Base-by-base conservation (phyloP, 2,329 filamentous ascomycete genomes). In the Alternaria infectoria region DNA sequence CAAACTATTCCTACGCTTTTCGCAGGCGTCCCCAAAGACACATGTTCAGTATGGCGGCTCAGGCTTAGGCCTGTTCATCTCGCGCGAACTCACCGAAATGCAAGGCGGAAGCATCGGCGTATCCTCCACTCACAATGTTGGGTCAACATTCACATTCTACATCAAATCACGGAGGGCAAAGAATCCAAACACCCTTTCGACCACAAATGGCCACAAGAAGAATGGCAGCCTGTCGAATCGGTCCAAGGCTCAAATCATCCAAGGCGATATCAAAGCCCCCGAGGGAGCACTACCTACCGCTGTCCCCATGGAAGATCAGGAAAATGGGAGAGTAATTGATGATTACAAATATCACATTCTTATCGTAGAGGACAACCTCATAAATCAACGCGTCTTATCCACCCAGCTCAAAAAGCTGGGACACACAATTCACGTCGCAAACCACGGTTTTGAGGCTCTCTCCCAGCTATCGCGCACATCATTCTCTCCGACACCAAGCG, bases 281-380 rank as follows among this genome's bases (percentile, higher is more conserved):
- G 47, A 55, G 5, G 26, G 25, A 44, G 25, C 36, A 25, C 12
- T 45, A 23, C 26, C 5, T 11, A 36, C 4, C 28, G 15, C 21
- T 3, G 15, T 13, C 4, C 5, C 40, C 2, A 12, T 21, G 21
- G 17, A 50, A 30, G 49, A 59, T 4, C 21, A 5, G 25, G 40
- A 49, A 44, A 4, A 47, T 26, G 30, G 2, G 5, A 45, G 11
- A 32, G 50, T 23, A 21, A 9, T 5, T 36, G 11, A 57, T 9
- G 30, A 50, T 1, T 19, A 19, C 3, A 44, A 58, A 28, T 58
- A 58, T 28, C 40, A 62, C 36, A 65, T 68, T 9, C 66, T 75
- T 6, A 61, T 75, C 26, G 76, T 78, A 9, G 76, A 78, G 61
- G 76, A 78, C 54, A 78, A 78, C 44, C 60, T 76, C 23, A 71